phyloP scores from a whole-genome alignment of 345 rosid species.

The Gossypium bickii region DNA sequence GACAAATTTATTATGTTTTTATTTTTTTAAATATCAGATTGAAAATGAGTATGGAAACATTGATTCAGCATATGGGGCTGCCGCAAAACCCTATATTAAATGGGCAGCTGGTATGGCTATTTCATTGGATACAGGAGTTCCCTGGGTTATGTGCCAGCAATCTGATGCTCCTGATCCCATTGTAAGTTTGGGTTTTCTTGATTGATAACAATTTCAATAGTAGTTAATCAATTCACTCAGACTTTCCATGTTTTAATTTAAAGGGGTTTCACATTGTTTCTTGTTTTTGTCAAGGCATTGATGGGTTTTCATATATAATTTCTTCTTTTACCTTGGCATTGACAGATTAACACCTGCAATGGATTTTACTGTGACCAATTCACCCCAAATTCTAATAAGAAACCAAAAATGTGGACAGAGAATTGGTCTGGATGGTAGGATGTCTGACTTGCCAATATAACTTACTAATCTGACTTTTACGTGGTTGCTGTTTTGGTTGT shows the following conservation, averaged over 20 bases:
- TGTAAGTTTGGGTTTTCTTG: constrained; percentile 35
- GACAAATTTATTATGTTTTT: background rate
- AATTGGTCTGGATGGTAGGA: constrained; percentile 94
- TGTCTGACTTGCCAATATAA: background rate
- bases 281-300: constrained; percentile 8
- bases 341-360: constrained; percentile 92
- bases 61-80: constrained; percentile 61
- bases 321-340: constrained; percentile 14
- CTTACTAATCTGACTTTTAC: background rate
- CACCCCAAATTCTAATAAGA: constrained; percentile 76
- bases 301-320: background rate
- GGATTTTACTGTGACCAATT: constrained; percentile 97
- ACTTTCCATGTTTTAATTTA: background rate
- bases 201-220: background rate
- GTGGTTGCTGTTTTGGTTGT: constrained; percentile 6
- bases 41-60: constrained; percentile 95
- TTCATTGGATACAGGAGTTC: constrained; percentile 83
- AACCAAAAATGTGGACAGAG: constrained; percentile 98
- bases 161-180: constrained; percentile 88
- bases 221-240: background rate
- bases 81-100: constrained; percentile 64
- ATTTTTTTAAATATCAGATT: constrained; percentile 40
- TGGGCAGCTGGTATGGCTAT: constrained; percentile 96
- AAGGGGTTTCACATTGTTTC: constrained; percentile 11
- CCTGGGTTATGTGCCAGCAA: constrained; percentile 99